phyloP scores from a whole-genome alignment of 1,139 yeast genomes.

The Pichia inconspicua region DNA sequence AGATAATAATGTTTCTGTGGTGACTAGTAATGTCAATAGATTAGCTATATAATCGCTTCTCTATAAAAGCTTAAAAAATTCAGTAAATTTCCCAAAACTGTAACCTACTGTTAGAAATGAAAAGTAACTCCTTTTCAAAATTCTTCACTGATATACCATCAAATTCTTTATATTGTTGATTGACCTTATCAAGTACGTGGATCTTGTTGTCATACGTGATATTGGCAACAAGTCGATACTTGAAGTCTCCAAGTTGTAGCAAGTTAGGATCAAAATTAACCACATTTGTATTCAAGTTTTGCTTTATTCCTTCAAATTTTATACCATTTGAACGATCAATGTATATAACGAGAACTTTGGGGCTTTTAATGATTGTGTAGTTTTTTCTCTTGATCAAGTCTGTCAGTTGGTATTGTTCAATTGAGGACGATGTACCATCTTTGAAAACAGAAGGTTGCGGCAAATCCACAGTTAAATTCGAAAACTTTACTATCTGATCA shows the following conservation, averaged over 20 bases:
- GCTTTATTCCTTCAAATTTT: conserved; percentile 29
- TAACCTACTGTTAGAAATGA: conserved; percentile 54
- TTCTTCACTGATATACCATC: conserved; percentile 41
- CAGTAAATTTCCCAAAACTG: conserved; percentile 52
- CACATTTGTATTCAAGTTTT: conserved; percentile 51
- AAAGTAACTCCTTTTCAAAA: conserved; percentile 51
- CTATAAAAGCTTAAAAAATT: background rate
- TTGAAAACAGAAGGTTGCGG: conserved; percentile 53
- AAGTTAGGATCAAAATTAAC: conserved; percentile 49
- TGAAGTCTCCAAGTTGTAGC: conserved; percentile 24
- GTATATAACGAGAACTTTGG: conserved; percentile 48
- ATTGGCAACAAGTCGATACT: conserved; percentile 45
- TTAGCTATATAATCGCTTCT: conserved; percentile 49
- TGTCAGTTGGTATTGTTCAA: conserved; percentile 47
- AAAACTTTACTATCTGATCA: conserved; percentile 37
- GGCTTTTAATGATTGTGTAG: conserved; percentile 39
- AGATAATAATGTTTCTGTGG: conserved; percentile 78
- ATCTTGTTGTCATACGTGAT: conserved; percentile 50
- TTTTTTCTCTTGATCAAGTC: conserved; percentile 39
- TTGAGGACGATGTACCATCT: conserved; percentile 33
- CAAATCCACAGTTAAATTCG: conserved; percentile 51
- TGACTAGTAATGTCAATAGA: conserved; percentile 84
- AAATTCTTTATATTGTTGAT: conserved; percentile 50
- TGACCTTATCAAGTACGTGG: conserved; percentile 38
- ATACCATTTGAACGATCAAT: conserved; percentile 40